phyloP scores from a whole-genome alignment of 177 flowering plant species.

The Vitis hybrid region DNA sequence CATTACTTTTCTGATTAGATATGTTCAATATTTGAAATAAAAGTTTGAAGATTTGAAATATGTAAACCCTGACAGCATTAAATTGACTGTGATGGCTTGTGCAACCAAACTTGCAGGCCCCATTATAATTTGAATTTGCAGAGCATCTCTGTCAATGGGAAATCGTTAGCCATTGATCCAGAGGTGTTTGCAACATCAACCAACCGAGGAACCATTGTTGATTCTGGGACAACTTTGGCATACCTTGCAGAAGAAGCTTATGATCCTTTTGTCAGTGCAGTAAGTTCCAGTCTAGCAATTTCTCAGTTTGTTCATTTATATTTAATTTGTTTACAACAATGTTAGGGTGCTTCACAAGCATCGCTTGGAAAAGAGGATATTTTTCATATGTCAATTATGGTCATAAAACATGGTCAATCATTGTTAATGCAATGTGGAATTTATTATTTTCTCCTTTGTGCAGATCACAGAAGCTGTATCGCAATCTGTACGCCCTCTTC shows the following conservation, averaged over 20 bases:
- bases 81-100: conserved; percentile 9
- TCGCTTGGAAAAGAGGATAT: no score
- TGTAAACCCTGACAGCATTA: not conserved
- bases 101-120: conserved; percentile 63
- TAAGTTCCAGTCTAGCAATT: conserved; percentile 36
- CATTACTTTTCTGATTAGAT: not conserved
- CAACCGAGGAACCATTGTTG: conserved; percentile 81
- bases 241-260: conserved; percentile 89
- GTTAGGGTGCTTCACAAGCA: no score
- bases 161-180: conserved; percentile 61
- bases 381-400: not conserved
- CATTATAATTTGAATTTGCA: conserved; percentile 89
- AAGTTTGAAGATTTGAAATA: not conserved
- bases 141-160: conserved; percentile 87
- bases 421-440: not conserved
- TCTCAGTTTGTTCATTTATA: not conserved
- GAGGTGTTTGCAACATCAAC: conserved; percentile 73
- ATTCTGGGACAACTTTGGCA: conserved; percentile 97
- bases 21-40: not conserved
- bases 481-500: conserved; percentile 43
- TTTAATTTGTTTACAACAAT: not conserved
- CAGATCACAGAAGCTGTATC: conserved; percentile 65
- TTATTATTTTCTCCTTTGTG: conserved; percentile 10
- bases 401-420: not conserved
- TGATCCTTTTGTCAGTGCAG: conserved; percentile 70